phyloP scores from a whole-genome alignment of 192 early-diverging fungal genomes.

The Linnemannia schmuckeri region DNA sequence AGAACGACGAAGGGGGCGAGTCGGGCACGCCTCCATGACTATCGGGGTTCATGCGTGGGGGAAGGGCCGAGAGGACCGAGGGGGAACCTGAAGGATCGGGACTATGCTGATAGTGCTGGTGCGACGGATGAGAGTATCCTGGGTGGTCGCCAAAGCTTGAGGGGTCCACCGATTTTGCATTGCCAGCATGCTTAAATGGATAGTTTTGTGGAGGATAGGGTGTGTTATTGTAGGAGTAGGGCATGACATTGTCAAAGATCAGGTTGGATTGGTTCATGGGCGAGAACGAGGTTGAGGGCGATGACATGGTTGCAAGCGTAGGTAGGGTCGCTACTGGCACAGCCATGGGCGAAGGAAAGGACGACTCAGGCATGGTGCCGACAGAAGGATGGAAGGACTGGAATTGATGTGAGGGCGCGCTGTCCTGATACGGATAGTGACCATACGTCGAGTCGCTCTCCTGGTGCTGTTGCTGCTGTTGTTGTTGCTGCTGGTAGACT shows the following conservation, averaged over 20 bases:
- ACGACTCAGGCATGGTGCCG: slow-evolving; percentile 34
- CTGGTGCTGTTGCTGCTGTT: slow-evolving; percentile 22
- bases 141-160: slow-evolving; percentile 27
- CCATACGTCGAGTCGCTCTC: slow-evolving; percentile 6
- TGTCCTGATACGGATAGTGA: slow-evolving; percentile 37
- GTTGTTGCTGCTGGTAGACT: slow-evolving; percentile 11
- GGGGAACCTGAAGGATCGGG: slow-evolving; percentile 52
- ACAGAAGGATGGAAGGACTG: slow-evolving; percentile 40
- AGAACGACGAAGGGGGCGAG: slow-evolving; percentile 45
- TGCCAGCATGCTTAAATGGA: slow-evolving; percentile 56
- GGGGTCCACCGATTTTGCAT: slow-evolving; percentile 52
- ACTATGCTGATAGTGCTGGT: slow-evolving; percentile 47
- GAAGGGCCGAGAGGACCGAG: slow-evolving; percentile 33
- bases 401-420: slow-evolving; percentile 21
- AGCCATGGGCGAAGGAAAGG: slow-evolving; percentile 43
- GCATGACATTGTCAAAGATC: slow-evolving; percentile 54
- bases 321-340: slow-evolving; percentile 44
- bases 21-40: slow-evolving; percentile 24
- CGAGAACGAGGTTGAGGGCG: slow-evolving; percentile 48
- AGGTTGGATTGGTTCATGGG: slow-evolving; percentile 46
- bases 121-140: slow-evolving; percentile 36
- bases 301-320: slow-evolving; percentile 50
- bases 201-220: slow-evolving; percentile 42
- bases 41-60: slow-evolving; percentile 44
- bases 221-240: slow-evolving; percentile 38